Conservation (phyloP, 140 eudicot species). For the Erigeron philadelphicus region DNA sequence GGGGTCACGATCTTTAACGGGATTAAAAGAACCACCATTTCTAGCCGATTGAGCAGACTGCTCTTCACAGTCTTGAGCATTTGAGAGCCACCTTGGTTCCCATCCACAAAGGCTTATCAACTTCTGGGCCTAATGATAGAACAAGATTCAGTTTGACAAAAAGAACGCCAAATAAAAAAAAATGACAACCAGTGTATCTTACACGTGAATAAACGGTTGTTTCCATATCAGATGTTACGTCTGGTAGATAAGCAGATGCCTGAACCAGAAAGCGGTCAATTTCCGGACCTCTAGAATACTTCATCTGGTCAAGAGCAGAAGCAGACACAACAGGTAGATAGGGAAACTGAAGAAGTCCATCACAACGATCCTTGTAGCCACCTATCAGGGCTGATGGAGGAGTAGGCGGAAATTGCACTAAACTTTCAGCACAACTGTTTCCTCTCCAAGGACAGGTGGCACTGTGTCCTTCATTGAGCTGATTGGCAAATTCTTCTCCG, state of each 20-base stretch:
- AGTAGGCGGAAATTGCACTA: constrained; percentile 93
- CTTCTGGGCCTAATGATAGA: constrained; percentile 64
- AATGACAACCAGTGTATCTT: constrained; percentile 25
- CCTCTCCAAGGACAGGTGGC: constrained; percentile 91
- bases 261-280: constrained; percentile 54
- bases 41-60: constrained; percentile 95
- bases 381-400: constrained; percentile 91
- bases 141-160: neutral
- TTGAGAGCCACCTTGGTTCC: constrained; percentile 95
- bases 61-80: constrained; percentile 91
- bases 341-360: constrained; percentile 78
- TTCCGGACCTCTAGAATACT: constrained; percentile 62
- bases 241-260: constrained; percentile 45
- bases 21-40: constrained; percentile 61
- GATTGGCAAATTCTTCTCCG: constrained; percentile 64
- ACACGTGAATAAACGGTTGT: constrained; percentile 66
- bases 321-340: constrained; percentile 74
- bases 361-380: constrained; percentile 92
- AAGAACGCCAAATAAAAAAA: neutral
- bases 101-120: constrained; percentile 92
- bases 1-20: constrained; percentile 37
- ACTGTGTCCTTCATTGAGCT: constrained; percentile 75
- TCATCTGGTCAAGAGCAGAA: constrained; percentile 69
- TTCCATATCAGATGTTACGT: constrained; percentile 50
- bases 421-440: constrained; percentile 90